A percentile compares a stretch with the other conserved stretches of the same genome.
Evolutionary conservation across 2,329 filamentous ascomycete species (phyloP).

Genomic region (Sporothrix curviconia): DNA sequence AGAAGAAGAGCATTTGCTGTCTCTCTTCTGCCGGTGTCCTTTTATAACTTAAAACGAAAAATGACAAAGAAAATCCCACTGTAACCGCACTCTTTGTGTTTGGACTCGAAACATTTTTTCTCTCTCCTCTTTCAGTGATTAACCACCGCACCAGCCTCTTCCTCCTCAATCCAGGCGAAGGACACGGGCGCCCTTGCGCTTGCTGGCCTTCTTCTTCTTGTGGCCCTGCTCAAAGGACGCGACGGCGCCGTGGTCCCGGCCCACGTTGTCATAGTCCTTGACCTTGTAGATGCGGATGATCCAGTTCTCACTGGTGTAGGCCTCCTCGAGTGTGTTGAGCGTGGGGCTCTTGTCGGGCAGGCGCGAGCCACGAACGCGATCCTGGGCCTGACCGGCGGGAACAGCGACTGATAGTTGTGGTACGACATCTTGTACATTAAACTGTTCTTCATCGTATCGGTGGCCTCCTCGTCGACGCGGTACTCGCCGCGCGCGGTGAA

Average conservation of each 20-base stretch:
- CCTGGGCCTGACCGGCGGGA: conserved; percentile 83
- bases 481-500: conserved; percentile 94
- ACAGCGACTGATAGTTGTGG: conserved; percentile 91
- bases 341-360: conserved; percentile 80
- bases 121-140: not conserved
- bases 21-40: not conserved
- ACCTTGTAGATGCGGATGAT: conserved; percentile 99
- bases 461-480: conserved; percentile 85
- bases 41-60: too few species aligned
- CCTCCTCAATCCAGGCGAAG: conserved; percentile 58
- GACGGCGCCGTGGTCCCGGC: conserved; percentile 69
- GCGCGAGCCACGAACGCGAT: conserved; percentile 76
- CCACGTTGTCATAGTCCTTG: conserved; percentile 95
- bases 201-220: conserved; percentile 73
- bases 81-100: too few species aligned
- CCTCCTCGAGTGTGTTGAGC: conserved; percentile 87
- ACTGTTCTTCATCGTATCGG: conserved; percentile 97
- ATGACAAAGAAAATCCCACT: not conserved
- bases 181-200: conserved; percentile 65
- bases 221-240: conserved; percentile 69
- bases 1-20: too few species aligned
- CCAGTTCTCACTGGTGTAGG: conserved; percentile 99
- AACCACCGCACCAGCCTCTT: too few species aligned
- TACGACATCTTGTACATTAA: conserved; percentile 99
- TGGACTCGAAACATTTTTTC: too few species aligned